These are phyloP conservation scores for Acacia melanoxylon DNA, from an alignment of 306 rosid species.

Conservation along the genomic window DNA sequence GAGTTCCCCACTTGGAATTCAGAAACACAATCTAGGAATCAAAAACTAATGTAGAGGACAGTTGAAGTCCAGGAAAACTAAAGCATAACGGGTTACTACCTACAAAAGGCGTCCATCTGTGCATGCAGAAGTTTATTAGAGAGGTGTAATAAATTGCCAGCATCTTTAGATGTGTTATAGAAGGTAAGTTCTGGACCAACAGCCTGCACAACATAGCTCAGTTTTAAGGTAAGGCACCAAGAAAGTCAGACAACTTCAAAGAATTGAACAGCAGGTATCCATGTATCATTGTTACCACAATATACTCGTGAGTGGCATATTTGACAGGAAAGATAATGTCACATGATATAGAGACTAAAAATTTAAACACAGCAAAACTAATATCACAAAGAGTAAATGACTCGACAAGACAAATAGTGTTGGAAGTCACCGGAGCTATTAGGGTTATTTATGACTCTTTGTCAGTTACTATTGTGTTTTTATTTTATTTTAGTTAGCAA, in stretches of 20 bases:
- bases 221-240: slow-evolving; percentile 19
- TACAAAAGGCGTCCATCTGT: slow-evolving; percentile 87
- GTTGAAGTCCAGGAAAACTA: neutral
- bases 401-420: neutral
- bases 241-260: neutral
- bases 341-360: neutral
- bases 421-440: neutral
- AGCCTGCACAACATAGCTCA: slow-evolving; percentile 57
- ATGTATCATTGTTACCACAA: slow-evolving; percentile 15
- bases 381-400: neutral
- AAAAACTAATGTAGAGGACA: neutral
- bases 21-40: neutral
- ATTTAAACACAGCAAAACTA: neutral
- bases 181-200: slow-evolving; percentile 94
- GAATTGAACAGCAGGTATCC: slow-evolving; percentile 11
- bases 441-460: neutral
- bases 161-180: slow-evolving; percentile 73
- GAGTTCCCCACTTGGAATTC: neutral
- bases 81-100: slow-evolving; percentile 43
- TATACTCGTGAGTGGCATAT: neutral
- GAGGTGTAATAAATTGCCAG: slow-evolving; percentile 59
- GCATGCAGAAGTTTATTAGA: slow-evolving; percentile 87
- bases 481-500: neutral
- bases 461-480: neutral
- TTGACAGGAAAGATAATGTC: slow-evolving; percentile 2